phyloP scores from a whole-genome alignment of 2,329 filamentous ascomycete species.

The Hymenoscyphus albidus region DNA sequence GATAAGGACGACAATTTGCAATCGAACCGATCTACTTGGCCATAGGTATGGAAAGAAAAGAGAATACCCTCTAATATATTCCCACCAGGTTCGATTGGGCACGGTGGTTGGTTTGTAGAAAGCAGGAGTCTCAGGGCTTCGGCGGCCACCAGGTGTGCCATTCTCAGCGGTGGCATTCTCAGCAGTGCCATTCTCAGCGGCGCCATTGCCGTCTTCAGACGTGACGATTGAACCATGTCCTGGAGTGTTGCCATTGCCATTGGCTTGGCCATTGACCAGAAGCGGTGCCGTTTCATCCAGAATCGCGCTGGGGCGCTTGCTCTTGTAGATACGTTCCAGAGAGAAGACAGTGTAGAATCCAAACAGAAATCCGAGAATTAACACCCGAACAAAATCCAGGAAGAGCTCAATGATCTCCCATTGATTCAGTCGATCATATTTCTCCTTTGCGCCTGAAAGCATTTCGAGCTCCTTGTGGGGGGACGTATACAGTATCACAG shows the following conservation, averaged over 20 bases:
- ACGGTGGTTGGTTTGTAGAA: slow-evolving; percentile 88
- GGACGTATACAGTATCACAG: slow-evolving; percentile 63
- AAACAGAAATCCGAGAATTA: slow-evolving; percentile 53
- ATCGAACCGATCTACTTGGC: slow-evolving; percentile 73
- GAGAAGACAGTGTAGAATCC: slow-evolving; percentile 57
- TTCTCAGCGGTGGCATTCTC: slow-evolving; percentile 23
- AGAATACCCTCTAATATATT: slow-evolving; percentile 88
- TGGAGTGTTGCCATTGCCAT: slow-evolving; percentile 32
- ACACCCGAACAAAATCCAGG: slow-evolving; percentile 64
- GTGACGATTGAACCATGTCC: slow-evolving; percentile 39
- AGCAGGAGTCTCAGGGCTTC: slow-evolving; percentile 55
- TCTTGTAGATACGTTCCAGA: slow-evolving; percentile 29
- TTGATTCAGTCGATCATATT: slow-evolving; percentile 37
- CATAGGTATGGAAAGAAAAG: slow-evolving; percentile 96
- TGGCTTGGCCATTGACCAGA: slow-evolving; percentile 43
- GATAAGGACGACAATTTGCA: slow-evolving; percentile 75
- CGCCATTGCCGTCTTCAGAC: slow-evolving; percentile 20
- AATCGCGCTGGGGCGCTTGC: slow-evolving; percentile 15
- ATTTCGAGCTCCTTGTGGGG: slow-evolving; percentile 57
- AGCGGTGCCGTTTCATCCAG: slow-evolving; percentile 60
- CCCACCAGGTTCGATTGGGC: slow-evolving; percentile 89
- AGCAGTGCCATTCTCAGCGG: neutral
- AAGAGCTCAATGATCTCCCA: slow-evolving; percentile 65
- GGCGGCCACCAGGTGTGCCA: slow-evolving; percentile 34
- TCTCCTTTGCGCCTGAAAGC: slow-evolving; percentile 39